A percentile compares a stretch with the other conserved stretches of the same genome.
phyloP scores from a whole-genome alignment of 2,329 filamentous ascomycete genomes.

The Rhynchosporium secalis region DNA sequence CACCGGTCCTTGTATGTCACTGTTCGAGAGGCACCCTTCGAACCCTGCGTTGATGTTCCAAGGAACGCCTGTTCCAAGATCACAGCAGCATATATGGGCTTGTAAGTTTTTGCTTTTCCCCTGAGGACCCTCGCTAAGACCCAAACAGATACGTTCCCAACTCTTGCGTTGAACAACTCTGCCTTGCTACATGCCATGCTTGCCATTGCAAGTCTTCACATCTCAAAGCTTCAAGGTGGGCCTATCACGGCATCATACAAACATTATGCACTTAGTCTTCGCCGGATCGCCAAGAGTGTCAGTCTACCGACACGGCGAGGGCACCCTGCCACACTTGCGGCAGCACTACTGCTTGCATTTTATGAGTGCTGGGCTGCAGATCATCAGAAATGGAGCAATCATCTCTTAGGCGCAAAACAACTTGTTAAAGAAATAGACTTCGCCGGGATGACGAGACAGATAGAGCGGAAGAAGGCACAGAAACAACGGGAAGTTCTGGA shows the following conservation, averaged over 20 bases:
- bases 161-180: conserved; percentile 81
- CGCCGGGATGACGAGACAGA: conserved; percentile 67
- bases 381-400: conserved; percentile 93
- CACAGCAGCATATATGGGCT: conserved; percentile 66
- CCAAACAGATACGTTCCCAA: conserved; percentile 71
- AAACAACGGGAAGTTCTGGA: conserved; percentile 31
- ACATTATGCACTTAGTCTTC: conserved; percentile 85
- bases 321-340: conserved; percentile 81
- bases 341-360: conserved; percentile 81
- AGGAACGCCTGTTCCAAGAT: conserved; percentile 59
- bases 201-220: conserved; percentile 82
- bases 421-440: conserved; percentile 83
- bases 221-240: conserved; percentile 74
- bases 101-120: conserved; percentile 45
- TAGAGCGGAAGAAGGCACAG: conserved; percentile 60
- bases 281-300: conserved; percentile 75
- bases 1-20: conserved; percentile 80
- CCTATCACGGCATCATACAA: conserved; percentile 80
- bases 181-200: conserved; percentile 88
- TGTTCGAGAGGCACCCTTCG: conserved; percentile 80
- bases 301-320: conserved; percentile 66
- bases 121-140: conserved; percentile 1
- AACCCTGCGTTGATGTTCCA: conserved; percentile 69
- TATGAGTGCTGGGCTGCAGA: conserved; percentile 96
- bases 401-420: conserved; percentile 80